Evolutionary conservation across 1,139 yeast genomes (phyloP), one percentile per base, ranked within the genome.

Genomic region (Meyerozyma guilliermondii): DNA sequence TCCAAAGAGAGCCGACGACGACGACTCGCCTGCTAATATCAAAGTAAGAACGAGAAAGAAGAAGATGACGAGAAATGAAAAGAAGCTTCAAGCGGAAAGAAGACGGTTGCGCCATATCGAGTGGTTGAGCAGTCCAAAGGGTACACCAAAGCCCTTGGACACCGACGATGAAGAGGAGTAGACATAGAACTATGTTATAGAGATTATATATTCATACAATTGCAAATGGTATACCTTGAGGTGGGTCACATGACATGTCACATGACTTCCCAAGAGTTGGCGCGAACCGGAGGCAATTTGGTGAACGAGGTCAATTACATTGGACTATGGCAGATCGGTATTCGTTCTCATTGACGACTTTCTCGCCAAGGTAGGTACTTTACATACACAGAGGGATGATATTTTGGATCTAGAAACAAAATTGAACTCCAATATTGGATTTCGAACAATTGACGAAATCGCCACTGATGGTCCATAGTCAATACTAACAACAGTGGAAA

Each of bases 51-150:
- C 75, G 59, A 83, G 88, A 77, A 91, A 88, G 87, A 88, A 85
- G 89, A 91, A 89, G 81, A 71, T 92, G 81, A 92, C 98, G 35
- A 82, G 98, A 78, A 92, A 92, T 61, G 97, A 92, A 57, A 81
- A 87, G 81, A 92, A 92, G 70, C 71, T 75, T 38, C 91, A 91
- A 65, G 95, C 86, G 38, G 95, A 87, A 63, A 83, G 98, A 72
- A 86, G 98, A 72, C 84, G 98, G 68, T 71, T 88, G 64, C 82
- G 98, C 68, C 86, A 92, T 66, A 73, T 92, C 48, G 96, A 87
- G 57, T 92, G 98, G 98, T 78, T 92, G 60, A 84, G 83, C 54
- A 81, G 95, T 54, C 96, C 98, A 50, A 92, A 92, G 80, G 98
- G 98, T 34, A 92, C 98, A 24, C 98, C 98, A 51, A 85, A 85